These are phyloP conservation scores for Diacronema lutheri DNA, from an alignment of 78 protist genomes.

Conservation along the genomic window DNA sequence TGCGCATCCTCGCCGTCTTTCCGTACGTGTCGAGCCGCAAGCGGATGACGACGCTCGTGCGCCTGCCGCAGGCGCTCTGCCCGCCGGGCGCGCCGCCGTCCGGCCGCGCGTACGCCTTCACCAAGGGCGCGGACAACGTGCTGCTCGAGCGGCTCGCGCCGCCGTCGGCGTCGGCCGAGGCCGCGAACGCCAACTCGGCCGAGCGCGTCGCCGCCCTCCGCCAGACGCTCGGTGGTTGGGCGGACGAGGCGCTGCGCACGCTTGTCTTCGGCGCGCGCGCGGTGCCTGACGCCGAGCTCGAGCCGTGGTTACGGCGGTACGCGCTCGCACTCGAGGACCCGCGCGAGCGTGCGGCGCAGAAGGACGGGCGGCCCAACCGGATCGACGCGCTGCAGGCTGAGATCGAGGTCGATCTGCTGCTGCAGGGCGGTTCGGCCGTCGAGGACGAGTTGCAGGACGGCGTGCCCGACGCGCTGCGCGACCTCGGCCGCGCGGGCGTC, in stretches of 20 bases:
- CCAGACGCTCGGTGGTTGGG: background rate
- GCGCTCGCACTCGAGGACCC: too few species aligned
- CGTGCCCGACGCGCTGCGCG: conserved; percentile 63
- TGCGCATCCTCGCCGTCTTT: too few species aligned
- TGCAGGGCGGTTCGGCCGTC: conserved; percentile 92
- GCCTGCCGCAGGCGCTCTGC: background rate
- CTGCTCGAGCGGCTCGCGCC: background rate
- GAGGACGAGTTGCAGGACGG: conserved; percentile 92
- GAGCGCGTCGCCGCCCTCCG: background rate
- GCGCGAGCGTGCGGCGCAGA: background rate
- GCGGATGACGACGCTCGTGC: conserved; percentile 83
- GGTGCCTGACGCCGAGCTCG: conserved; percentile 50
- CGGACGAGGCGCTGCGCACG: conserved; percentile 79
- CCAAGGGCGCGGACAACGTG: conserved; percentile 66
- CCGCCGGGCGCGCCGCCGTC: too few species aligned
- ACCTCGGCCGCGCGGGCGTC: conserved; percentile 73
- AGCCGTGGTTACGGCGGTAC: conserved; percentile 42
- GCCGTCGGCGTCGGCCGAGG: background rate
- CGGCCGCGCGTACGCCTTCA: background rate
- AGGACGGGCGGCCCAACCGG: background rate
- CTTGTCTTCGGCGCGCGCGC: conserved; percentile 63
- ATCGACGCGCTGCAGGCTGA: background rate
- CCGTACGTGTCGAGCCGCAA: conserved; percentile 79
- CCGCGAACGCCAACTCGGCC: too few species aligned
- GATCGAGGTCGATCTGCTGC: conserved; percentile 28